Percentiles rank a stretch among this genome's conserved stretches.
phyloP scores from a whole-genome alignment of 2,329 filamentous ascomycete species.

The Cadophora luteo-olivacea region DNA sequence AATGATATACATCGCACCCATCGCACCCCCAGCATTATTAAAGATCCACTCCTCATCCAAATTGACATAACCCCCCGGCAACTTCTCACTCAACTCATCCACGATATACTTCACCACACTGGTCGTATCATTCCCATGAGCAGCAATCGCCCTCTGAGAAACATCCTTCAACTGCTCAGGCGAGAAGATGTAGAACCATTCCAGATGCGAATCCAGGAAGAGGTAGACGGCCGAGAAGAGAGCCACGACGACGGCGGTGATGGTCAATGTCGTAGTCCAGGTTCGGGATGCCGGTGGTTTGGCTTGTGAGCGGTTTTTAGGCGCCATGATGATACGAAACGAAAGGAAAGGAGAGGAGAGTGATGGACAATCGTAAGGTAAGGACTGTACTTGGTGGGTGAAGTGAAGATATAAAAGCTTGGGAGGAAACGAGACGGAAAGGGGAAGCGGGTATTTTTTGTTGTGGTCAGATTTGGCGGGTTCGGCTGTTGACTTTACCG shows the following conservation, averaged over 20 bases:
- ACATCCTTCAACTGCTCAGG: slow-evolving; percentile 72
- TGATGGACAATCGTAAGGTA: too few species aligned
- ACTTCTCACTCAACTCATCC: slow-evolving; percentile 63
- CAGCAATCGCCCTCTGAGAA: slow-evolving; percentile 66
- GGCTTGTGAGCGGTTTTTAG: slow-evolving; percentile 10
- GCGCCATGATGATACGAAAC: slow-evolving; percentile 16
- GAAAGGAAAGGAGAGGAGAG: too few species aligned
- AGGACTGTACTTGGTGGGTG: neutral
- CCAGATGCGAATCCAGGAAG: slow-evolving; percentile 59
- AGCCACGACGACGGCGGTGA: slow-evolving; percentile 60
- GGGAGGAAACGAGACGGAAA: neutral
- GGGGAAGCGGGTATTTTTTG: slow-evolving; percentile 11
- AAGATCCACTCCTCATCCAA: slow-evolving; percentile 84
- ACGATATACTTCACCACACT: slow-evolving; percentile 74
- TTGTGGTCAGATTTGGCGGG: slow-evolving; percentile 6
- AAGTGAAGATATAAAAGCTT: slow-evolving; percentile 16
- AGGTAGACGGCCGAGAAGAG: slow-evolving; percentile 61
- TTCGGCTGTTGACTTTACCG: slow-evolving; percentile 5
- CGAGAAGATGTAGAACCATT: slow-evolving; percentile 76
- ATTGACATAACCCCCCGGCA: slow-evolving; percentile 63
- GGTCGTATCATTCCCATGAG: slow-evolving; percentile 78
- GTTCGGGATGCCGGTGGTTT: neutral
- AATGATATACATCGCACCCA: slow-evolving; percentile 91
- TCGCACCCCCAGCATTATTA: slow-evolving; percentile 90
- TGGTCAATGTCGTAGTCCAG: slow-evolving; percentile 46